Evolutionary conservation across 768 basidiomycete genomes (phyloP), one percentile per base, ranked within the genome.

Genomic region (Lentinula detonsa): DNA sequence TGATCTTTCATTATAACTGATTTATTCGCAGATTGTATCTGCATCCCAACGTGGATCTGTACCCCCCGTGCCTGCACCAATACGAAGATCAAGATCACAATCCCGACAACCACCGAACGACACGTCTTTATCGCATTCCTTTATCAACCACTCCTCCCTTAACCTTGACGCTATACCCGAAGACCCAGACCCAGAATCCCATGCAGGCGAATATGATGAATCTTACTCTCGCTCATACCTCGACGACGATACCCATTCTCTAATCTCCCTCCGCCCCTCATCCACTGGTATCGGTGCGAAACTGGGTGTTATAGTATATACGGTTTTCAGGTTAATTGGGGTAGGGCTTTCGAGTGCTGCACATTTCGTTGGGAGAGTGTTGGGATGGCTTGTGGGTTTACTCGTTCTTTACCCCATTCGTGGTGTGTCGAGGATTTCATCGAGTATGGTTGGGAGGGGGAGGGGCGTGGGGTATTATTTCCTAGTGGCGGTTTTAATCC

Each of bases 101-200:
- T 70, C 70, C 21, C 76, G 78, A 60, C 72, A 64, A 61, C 65
- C 64, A 37, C 62, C 69, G 54, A 76, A 81, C 33, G 73, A 73
- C 28, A 28, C 28, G 3, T 28, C 28, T 28, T 28, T 28, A 8
- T 78, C 81, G 2, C 46, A 21, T 10, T 48, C 46, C 21, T 23
- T 28, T n/a, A 65, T 78, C 52, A 69, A 70, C 40, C 76, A 81
- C 28, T 83, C 84, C 61, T 64, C 34, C 83, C 83, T 62, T 63
- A 80, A 82, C 2, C 78, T 91, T 31, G 74, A 82, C 23, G 82
- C 86, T 7, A 88, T 91, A 66, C 76, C 81, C 5, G 90, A 91
- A 75, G 84, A 90, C 3, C 87, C 89, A 67, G 77, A 73, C 33
- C 64, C 65, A 39, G 21, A 58, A 43, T 40, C 37, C 31, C 6